Percentiles rank a stretch among this genome's conserved stretches.
Evolutionary conservation across 75 land plant genomes (phyloP).

Genomic region (Sequoia sempervirens): DNA sequence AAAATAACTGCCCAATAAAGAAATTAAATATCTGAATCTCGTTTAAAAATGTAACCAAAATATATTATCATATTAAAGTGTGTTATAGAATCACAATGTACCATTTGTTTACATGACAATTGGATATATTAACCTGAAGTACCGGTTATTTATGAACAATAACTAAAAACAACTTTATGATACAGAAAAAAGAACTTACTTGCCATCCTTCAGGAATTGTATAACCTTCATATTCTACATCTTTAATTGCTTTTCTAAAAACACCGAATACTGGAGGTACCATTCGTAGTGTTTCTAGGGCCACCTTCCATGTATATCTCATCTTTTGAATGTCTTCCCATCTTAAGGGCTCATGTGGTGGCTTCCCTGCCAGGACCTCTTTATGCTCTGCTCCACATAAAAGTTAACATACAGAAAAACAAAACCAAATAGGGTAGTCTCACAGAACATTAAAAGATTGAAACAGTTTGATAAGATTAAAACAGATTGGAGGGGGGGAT

Average conservation of each 20-base stretch:
- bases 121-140: too few species aligned
- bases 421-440: too few species aligned
- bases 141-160: too few species aligned
- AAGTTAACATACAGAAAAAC: too few species aligned
- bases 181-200: conserved; percentile 6
- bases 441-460: too few species aligned
- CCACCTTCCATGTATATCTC: conserved; percentile 52
- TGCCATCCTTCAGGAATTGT: conserved; percentile 63
- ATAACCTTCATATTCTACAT: conserved; percentile 43
- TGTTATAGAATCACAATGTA: too few species aligned
- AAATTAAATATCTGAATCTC: too few species aligned
- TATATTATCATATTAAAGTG: not conserved
- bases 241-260: conserved; percentile 29
- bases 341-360: conserved; percentile 24
- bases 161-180: too few species aligned
- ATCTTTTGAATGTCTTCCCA: conserved; percentile 53
- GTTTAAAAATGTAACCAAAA: not conserved
- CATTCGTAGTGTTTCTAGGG: conserved; percentile 37
- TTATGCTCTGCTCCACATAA: conserved; percentile 27
- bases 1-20: conserved; percentile 21
- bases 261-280: conserved; percentile 34
- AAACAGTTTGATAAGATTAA: too few species aligned
- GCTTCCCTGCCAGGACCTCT: conserved; percentile 32
- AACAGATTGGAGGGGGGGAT: too few species aligned
- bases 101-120: too few species aligned